Evolutionary conservation across 164 flowering plant species (phyloP).

Genomic region (Dillenia turbinata): DNA sequence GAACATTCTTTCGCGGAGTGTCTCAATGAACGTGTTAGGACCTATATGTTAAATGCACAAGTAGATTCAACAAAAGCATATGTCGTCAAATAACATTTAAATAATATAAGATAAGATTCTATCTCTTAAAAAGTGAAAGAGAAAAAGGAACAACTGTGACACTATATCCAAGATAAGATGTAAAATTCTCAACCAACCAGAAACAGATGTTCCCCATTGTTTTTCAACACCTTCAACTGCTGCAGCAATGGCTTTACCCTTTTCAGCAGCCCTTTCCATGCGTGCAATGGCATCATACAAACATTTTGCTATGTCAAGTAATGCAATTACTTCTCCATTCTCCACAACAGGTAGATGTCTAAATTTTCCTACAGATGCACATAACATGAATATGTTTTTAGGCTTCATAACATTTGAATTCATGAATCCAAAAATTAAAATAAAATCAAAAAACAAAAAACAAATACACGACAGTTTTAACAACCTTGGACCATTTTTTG

Average conservation of each 20-base stretch:
- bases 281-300: conserved; percentile 99
- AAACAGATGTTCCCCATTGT: conserved; percentile 75
- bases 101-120: too few relatives aligned
- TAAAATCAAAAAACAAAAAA: background rate
- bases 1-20: conserved; percentile 85
- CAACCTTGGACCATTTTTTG: conserved; percentile 99
- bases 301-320: conserved; percentile 97
- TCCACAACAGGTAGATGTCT: conserved; percentile 99
- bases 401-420: background rate
- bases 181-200: conserved; percentile 48
- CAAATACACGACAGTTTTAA: conserved; percentile 6
- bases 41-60: conserved; percentile 35
- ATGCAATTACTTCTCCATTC: conserved; percentile 94
- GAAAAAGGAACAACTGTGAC: conserved; percentile 2
- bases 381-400: too few relatives aligned
- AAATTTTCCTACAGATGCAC: conserved; percentile 68
- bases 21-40: conserved; percentile 82
- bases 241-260: conserved; percentile 98
- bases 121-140: conserved; percentile 5
- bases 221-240: conserved; percentile 99
- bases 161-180: background rate
- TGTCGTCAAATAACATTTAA: too few relatives aligned
- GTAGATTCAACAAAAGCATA: too few relatives aligned
- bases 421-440: background rate
- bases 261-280: conserved; percentile 98